Base-by-base conservation (phyloP, 805 yeast genomes). In the Yarrowia sp. region DNA sequence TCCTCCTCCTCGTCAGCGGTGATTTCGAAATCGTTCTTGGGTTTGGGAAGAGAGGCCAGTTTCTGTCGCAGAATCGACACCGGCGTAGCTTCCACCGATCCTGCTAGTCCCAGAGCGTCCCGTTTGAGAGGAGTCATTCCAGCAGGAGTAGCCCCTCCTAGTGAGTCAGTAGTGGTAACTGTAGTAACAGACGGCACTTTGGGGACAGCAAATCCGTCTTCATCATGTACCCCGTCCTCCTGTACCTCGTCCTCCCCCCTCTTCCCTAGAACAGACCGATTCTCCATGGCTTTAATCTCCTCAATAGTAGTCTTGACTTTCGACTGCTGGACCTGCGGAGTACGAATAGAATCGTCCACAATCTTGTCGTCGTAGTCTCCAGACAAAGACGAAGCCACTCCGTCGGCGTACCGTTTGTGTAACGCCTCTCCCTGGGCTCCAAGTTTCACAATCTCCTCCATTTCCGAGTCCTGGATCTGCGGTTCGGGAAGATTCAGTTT, bases 401-500 rank as follows among this genome's bases (percentile, higher is more conserved):
- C 70, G 14, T 65, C 72, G 4, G 67, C 69, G 26, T 44, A 59
- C 30, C 61, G 62, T 10, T 68, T 69, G n/a, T 67, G 67, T 30
- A 71, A 58, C 3, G 65, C 63, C 16, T 66, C 66, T 7, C 68
- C 71, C 40, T 69, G 67, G 17, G 66, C 58, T 10, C 75, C 74
- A 12, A 69, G 62, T 48, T 71, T 70, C 17, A 73, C 68, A 49
- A 74, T 71, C 44, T 71, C 72, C 22, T 73, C 76, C 30, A 74
- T 66, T 52, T 76, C 76, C 19, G 67, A 64, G 4, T 69, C 75
- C n/a, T 66, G 63, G 5, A 72, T 72, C 54, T 72, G 74, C 1
- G 79, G 79, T 2, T 71, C 72, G 9, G 80, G 78, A 11, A 80
- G 67, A 8, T 71, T 71, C 49, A 80, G 70, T 63, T 74, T 77